Base-by-base conservation (phyloP, 2,329 filamentous ascomycete genomes). In the Neonectria sp. region DNA sequence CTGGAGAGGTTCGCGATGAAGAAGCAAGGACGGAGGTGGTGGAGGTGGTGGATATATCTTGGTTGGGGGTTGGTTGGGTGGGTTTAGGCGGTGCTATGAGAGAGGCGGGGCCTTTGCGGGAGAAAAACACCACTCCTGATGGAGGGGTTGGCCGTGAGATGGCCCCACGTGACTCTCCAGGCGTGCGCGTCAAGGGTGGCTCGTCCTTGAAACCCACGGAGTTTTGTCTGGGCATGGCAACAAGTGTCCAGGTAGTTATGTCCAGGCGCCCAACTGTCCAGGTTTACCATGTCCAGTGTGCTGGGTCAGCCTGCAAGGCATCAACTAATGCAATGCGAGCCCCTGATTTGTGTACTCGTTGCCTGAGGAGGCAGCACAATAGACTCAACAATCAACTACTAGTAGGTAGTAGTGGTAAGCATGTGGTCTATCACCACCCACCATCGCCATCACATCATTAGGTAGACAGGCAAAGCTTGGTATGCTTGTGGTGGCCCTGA, bases 141-240 rank as follows among this genome's bases (percentile, higher is more conserved):
- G 75, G 75, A 78, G 78, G 77, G 78, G 78, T 75, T 78, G 73
- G 73, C 75, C 61, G 73, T 75, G 73, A 75, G 75, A 78, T 75
- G 57, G 60, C 40, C 45, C 68, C 78, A 80, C 78, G 79, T 80
- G 78, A 80, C 73, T 65, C 40, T 43, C 25, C 27, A 60, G 60
- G 40, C 27, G 69, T 72, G 70, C 71, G 65, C 68, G 70, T 74
- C 62, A 74, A 63, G 58, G 58, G 65, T 68, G 65, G 63, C 67
- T 66, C 57, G 58, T 66, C 62, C 35, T 62, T 56, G 29, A 29
- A 48, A 31, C 40, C 37, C 37, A 15, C 35, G 8, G 5, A 61
- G 53, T 55, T 51, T 58, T 27, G 35, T 40, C 15, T 9, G 31
- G 9, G 6, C 37, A 40, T 40, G 37, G 37, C 3, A 40, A 40